Evolutionary conservation across 768 basidiomycete species (phyloP).

Genomic region (Kwoniella bestiolae): DNA sequence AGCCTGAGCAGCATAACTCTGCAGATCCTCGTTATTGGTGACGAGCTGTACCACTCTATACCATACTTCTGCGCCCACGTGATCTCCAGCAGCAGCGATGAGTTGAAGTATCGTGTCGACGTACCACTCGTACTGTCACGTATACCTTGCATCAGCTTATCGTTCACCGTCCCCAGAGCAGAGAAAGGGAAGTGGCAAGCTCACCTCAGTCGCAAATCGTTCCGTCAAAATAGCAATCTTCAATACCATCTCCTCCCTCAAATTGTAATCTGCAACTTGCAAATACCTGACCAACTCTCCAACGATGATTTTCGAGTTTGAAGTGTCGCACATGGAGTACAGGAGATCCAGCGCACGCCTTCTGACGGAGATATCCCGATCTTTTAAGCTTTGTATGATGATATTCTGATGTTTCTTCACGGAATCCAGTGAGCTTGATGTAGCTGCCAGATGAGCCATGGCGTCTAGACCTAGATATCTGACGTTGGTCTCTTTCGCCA

Average conservation of each 20-base stretch:
- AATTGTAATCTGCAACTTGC: conserved; percentile 91
- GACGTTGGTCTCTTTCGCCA: conserved; percentile 97
- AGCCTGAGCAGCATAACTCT: conserved; percentile 92
- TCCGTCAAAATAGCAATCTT: conserved; percentile 99
- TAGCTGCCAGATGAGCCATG: conserved; percentile 96
- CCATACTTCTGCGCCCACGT: conserved; percentile 99
- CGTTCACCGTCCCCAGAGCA: too few relatives aligned
- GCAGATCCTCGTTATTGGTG: conserved; percentile 96
- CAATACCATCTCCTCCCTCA: conserved; percentile 97
- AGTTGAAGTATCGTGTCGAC: conserved; percentile 96
- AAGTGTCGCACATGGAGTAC: conserved; percentile 99
- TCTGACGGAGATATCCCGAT: conserved; percentile 96
- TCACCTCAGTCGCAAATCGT: conserved; percentile 81
- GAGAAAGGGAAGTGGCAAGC: too few relatives aligned
- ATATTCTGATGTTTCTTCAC: conserved; percentile 96
- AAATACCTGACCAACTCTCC: conserved; percentile 93
- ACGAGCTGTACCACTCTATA: conserved; percentile 98
- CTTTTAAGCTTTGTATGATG: conserved; percentile 89
- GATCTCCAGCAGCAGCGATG: conserved; percentile 95
- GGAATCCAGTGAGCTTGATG: conserved; percentile 84
- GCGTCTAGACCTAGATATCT: conserved; percentile 96
- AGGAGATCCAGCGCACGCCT: conserved; percentile 90
- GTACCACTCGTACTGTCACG: conserved; percentile 86
- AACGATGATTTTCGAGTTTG: conserved; percentile 94
- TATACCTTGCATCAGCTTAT: neutral